A percentile compares a stretch with the other conserved stretches of the same genome.
These are phyloP conservation scores for Hypholoma sublateritium DNA, from an alignment of 768 basidiomycete species.

Conservation along the genomic window DNA sequence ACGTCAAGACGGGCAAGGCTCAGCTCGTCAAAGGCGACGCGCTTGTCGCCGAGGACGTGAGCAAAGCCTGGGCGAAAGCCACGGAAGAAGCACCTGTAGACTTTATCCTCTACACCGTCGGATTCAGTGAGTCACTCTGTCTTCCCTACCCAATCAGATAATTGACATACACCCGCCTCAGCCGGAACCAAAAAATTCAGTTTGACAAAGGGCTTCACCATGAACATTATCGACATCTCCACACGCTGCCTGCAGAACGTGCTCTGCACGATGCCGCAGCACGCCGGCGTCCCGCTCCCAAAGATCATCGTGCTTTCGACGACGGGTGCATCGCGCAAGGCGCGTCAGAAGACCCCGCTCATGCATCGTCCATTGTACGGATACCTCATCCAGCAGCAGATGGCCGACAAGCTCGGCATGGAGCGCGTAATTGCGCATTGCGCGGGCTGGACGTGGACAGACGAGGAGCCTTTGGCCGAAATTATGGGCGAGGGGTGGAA, in stretches of 20 bases:
- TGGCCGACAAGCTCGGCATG: conserved; percentile 60
- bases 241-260: conserved; percentile 55
- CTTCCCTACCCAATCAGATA: not conserved
- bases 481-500: conserved; percentile 46
- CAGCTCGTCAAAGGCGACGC: conserved; percentile 60
- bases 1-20: conserved; percentile 49
- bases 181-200: conserved; percentile 18
- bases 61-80: conserved; percentile 46
- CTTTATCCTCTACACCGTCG: conserved; percentile 57
- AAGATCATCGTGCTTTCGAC: conserved; percentile 54
- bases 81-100: conserved; percentile 43
- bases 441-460: conserved; percentile 48
- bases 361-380: conserved; percentile 46
- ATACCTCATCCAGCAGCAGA: conserved; percentile 41
- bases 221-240: conserved; percentile 53
- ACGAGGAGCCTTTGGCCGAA: conserved; percentile 35
- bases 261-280: conserved; percentile 49
- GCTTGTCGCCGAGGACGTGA: conserved; percentile 45
- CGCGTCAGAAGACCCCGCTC: conserved; percentile 44
- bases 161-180: conserved; percentile 3
- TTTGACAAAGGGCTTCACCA: conserved; percentile 44
- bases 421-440: conserved; percentile 52
- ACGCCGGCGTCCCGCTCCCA: conserved; percentile 20
- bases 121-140: conserved; percentile 34
- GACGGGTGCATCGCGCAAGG: conserved; percentile 43